Conservation (phyloP, 2,329 filamentous ascomycete species). For the Neurospora sp. region DNA sequence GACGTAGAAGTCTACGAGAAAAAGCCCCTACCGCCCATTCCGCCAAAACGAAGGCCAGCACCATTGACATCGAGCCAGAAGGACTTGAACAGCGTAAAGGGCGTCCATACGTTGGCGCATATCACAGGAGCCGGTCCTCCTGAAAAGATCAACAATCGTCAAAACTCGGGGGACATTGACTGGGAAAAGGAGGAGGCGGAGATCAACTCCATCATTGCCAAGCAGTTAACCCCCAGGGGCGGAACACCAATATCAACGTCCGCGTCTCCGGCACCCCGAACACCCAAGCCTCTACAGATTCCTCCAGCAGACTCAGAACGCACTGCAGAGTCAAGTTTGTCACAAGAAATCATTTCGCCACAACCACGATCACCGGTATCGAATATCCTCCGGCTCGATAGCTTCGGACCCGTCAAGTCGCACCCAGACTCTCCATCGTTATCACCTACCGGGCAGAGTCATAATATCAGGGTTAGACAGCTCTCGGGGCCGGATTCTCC, state of each 20-base stretch:
- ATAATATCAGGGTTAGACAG: slow-evolving; percentile 30
- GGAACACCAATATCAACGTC: background rate
- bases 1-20: slow-evolving; percentile 16
- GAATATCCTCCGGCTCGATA: slow-evolving; percentile 12
- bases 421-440: slow-evolving; percentile 1
- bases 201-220: slow-evolving; percentile 4
- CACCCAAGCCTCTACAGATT: background rate
- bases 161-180: background rate
- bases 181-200: slow-evolving; percentile 6
- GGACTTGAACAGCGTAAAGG: slow-evolving; percentile 4
- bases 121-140: slow-evolving; percentile 4
- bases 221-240: background rate
- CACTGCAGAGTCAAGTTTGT: background rate
- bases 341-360: slow-evolving; percentile 12
- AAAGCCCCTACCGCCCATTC: slow-evolving; percentile 18
- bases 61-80: slow-evolving; percentile 16
- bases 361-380: slow-evolving; percentile 12
- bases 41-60: background rate
- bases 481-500: slow-evolving; percentile 31
- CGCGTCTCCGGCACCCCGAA: background rate
- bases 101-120: slow-evolving; percentile 10
- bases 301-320: background rate
- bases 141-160: background rate
- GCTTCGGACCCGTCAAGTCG: slow-evolving; percentile 7
- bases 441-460: slow-evolving; percentile 20